phyloP scores from a whole-genome alignment of 2,329 filamentous ascomycete species.

The Claviceps sp. region DNA sequence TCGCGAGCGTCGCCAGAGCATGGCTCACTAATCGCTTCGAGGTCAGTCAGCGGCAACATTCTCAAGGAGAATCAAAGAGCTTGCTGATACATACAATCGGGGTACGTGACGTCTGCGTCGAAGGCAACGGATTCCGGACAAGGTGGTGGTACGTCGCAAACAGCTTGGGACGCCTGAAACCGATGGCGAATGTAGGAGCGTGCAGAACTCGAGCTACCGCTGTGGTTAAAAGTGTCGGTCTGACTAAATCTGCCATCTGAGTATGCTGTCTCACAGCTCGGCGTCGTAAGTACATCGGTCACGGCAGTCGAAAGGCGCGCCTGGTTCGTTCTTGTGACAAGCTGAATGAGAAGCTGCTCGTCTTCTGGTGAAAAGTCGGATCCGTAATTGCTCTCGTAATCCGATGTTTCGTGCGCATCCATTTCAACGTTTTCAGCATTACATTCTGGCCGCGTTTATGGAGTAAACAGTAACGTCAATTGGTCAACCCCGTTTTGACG shows the following conservation, averaged over 20 bases:
- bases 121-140: slow-evolving; percentile 1
- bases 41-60: slow-evolving; percentile 37
- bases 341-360: slow-evolving; percentile 25
- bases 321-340: slow-evolving; percentile 13
- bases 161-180: background rate
- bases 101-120: slow-evolving; percentile 26
- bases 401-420: slow-evolving; percentile 1
- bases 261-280: background rate
- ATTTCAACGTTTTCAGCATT: background rate
- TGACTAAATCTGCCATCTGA: slow-evolving; percentile 1
- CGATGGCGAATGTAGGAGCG: background rate
- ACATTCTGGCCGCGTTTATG: background rate
- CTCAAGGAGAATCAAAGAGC: background rate
- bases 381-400: slow-evolving; percentile 27
- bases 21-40: slow-evolving; percentile 54
- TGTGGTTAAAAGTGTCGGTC: background rate
- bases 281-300: background rate
- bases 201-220: background rate
- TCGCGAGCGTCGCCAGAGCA: slow-evolving; percentile 18
- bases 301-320: background rate
- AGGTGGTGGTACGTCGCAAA: background rate
- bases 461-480: background rate
- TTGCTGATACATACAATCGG: slow-evolving; percentile 34
- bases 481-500: background rate
- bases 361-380: slow-evolving; percentile 35